Base-by-base conservation (phyloP, 2,329 filamentous ascomycete genomes). In the Sclerotinia spermophila region DNA sequence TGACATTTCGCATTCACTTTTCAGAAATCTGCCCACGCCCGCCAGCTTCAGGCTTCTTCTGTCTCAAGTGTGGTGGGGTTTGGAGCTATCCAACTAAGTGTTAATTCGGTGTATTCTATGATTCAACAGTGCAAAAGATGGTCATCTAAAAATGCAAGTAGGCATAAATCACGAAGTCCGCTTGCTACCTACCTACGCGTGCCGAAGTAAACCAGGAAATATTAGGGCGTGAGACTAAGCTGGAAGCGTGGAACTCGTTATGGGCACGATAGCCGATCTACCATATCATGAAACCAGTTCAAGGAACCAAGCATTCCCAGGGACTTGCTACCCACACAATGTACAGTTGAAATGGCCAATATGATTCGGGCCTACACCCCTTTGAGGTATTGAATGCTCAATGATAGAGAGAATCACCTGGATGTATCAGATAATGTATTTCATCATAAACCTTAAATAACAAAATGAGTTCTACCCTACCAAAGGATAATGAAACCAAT, bases 251-350 rank as follows among this genome's bases (percentile, higher is more conserved):
- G 0, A 21, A 2, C 11, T 56, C 8, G 8, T 1, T 7, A 30
- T 33, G 15, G 53, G 21, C 30, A 15, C 19, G 24, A 30, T 19
- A 11, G 19, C 8, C 4, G 19, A 21, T 21, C 30, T 6, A 24
- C 8, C 1, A 30, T 21, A 21, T 0, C 17, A 2, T 33, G 4
- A 5, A 19, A 33, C 2, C 2, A 27, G 13, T 11, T 8, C 17
- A 11, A 33, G 21, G 17, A 21, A 30, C 8, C 27, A 55, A 55
- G 17, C 1, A 55, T 58, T 21, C 5, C 35, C 55, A 7, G 21
- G 3, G 19, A 11, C 30, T 11, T 51, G 11, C 11, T 51, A 3
- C n/a, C 24, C n/a, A 24, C 13, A 51, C 2, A n/a, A 1, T 24
- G 2, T 7, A n/a, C 48, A n/a, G 3, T 2, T 27, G 15, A 15